Conservation (phyloP, 768 basidiomycete genomes). For the Gloeophyllum trabeum region DNA sequence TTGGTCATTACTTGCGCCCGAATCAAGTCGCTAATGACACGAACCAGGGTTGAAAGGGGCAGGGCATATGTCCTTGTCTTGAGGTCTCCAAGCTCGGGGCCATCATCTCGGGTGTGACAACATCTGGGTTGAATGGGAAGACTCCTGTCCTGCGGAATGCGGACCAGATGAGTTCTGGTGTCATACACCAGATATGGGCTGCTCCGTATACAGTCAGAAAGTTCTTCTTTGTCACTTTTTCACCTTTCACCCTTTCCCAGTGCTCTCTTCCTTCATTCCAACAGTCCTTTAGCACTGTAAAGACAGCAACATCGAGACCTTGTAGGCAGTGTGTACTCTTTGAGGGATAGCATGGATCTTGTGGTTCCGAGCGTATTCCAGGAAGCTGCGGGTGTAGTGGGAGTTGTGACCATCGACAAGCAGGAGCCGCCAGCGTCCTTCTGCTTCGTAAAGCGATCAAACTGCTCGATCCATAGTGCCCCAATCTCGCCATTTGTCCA, state of each 20-base stretch:
- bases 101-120: conserved; percentile 22
- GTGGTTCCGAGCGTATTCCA: conserved; percentile 23
- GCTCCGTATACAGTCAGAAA: conserved; percentile 23
- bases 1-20: not conserved
- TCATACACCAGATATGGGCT: conserved; percentile 20
- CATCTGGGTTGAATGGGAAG: conserved; percentile 21
- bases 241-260: conserved; percentile 11
- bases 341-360: conserved; percentile 32
- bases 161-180: conserved; percentile 17
- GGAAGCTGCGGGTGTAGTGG: conserved; percentile 26
- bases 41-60: conserved; percentile 13
- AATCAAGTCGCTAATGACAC: conserved; percentile 10
- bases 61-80: conserved; percentile 11
- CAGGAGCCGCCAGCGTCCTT: conserved; percentile 19
- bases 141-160: conserved; percentile 30
- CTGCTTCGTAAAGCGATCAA: conserved; percentile 29
- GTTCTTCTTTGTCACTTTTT: conserved; percentile 21
- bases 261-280: conserved; percentile 14
- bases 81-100: conserved; percentile 23
- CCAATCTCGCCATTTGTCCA: conserved; percentile 27
- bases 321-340: conserved; percentile 34
- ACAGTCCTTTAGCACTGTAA: conserved; percentile 19
- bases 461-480: conserved; percentile 25
- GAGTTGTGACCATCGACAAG: conserved; percentile 36
- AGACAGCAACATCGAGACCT: conserved; percentile 29